Conservation (phyloP, 1,284 basidiomycete species). For the Stygiomarasmius scandens region DNA sequence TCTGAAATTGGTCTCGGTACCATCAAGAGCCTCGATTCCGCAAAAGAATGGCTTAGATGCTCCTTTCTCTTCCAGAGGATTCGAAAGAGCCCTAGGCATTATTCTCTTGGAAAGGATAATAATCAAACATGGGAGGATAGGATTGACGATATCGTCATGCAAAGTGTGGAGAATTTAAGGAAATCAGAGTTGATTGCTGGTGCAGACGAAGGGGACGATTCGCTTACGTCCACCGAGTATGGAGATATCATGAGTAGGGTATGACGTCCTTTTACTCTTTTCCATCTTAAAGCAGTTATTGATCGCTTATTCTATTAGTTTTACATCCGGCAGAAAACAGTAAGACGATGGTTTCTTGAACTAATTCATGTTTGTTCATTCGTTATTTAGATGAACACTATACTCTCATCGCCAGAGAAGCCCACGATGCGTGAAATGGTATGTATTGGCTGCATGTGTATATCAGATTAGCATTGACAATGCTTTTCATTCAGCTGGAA, state of each 20-base stretch:
- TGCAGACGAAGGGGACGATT: constrained; percentile 34
- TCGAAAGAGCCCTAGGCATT: constrained; percentile 79
- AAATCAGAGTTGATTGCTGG: constrained; percentile 61
- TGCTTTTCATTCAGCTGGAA: no score
- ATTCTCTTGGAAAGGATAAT: constrained; percentile 63
- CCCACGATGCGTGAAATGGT: constrained; percentile 68
- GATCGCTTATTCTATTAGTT: constrained; percentile 44
- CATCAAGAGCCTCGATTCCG: constrained; percentile 67
- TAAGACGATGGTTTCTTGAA: constrained; percentile 30
- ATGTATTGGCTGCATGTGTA: constrained; percentile 28
- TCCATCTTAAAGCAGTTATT: constrained; percentile 3
- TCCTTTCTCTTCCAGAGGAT: constrained; percentile 88
- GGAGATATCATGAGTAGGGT: constrained; percentile 88
- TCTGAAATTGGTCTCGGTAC: constrained; percentile 89
- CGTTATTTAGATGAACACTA: constrained; percentile 60
- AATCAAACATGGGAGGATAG: constrained; percentile 68
- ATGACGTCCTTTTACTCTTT: constrained; percentile 21
- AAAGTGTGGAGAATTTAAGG: constrained; percentile 63
- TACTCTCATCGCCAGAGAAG: constrained; percentile 59
- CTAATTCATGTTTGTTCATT: neutral
- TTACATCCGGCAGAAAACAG: constrained; percentile 72
- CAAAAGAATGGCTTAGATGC: constrained; percentile 77
- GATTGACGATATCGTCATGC: constrained; percentile 71
- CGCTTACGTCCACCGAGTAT: constrained; percentile 65
- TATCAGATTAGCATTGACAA: no score